Percentiles rank a stretch among this genome's conserved stretches.
Evolutionary conservation across 805 yeast species (phyloP).

Genomic region (Candida sithepensis): DNA sequence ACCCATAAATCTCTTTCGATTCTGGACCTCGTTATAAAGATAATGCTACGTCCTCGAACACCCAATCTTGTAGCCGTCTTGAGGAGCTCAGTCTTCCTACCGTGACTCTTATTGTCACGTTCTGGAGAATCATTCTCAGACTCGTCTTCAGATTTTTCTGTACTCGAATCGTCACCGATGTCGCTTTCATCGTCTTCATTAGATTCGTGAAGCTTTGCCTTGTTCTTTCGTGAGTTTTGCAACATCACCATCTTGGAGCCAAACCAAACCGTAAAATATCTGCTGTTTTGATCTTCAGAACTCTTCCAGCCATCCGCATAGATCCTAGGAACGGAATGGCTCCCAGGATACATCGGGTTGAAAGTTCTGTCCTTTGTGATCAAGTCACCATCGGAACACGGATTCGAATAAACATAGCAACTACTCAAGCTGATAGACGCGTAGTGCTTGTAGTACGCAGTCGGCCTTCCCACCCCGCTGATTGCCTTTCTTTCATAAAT

Average conservation of each 20-base stretch:
- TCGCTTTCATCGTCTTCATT: conserved; percentile 1
- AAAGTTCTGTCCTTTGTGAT: conserved; percentile 35
- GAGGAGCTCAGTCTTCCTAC: conserved; percentile 30
- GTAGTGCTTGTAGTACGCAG: conserved; percentile 46
- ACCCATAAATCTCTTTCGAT: conserved; percentile 88
- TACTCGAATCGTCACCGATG: background rate
- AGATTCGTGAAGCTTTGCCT: background rate
- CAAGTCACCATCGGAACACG: conserved; percentile 54
- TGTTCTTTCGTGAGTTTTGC: conserved; percentile 16
- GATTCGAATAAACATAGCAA: conserved; percentile 77
- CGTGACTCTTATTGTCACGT: background rate
- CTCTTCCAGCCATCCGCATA: conserved; percentile 85
- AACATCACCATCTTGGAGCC: conserved; percentile 54
- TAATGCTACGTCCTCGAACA: conserved; percentile 61
- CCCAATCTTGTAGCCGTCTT: conserved; percentile 54
- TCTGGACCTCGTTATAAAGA: conserved; percentile 77
- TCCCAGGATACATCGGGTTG: conserved; percentile 50
- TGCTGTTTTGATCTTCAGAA: conserved; percentile 65
- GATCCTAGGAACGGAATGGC: conserved; percentile 60
- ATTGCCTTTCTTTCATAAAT: conserved; percentile 43
- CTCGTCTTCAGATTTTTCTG: background rate
- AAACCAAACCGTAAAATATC: conserved; percentile 85
- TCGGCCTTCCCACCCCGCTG: conserved; percentile 42
- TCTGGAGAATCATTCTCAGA: background rate
- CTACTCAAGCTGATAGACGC: conserved; percentile 58